These are phyloP conservation scores for Rhodotorula paludigena DNA, from an alignment of 768 basidiomycete genomes.

Conservation along the genomic window DNA sequence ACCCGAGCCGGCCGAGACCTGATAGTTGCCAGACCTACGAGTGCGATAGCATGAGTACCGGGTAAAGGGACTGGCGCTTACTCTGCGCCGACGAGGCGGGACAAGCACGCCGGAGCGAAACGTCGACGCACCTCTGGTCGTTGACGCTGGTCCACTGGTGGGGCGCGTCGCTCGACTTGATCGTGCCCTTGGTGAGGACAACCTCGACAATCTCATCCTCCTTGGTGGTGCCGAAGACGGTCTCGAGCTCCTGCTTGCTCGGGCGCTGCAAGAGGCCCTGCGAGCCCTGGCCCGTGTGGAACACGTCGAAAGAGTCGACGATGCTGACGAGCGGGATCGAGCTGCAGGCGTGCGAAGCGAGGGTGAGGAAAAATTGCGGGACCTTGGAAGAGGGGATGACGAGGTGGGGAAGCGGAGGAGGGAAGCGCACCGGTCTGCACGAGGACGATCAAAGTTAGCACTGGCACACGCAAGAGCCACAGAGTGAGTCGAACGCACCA, in stretches of 20 bases:
- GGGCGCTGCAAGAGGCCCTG: conserved; percentile 70
- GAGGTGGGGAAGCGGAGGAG: neutral
- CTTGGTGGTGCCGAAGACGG: conserved; percentile 60
- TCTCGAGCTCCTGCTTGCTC: conserved; percentile 80
- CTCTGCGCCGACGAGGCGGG: too few relatives aligned
- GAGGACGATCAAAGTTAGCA: neutral
- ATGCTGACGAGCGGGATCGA: conserved; percentile 67
- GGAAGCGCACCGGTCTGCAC: conserved; percentile 13
- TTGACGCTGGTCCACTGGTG: conserved; percentile 18
- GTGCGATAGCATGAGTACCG: too few relatives aligned
- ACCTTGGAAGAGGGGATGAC: neutral
- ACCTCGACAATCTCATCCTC: conserved; percentile 60
- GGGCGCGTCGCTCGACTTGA: conserved; percentile 47
- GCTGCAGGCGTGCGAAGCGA: conserved; percentile 41
- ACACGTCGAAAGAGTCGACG: conserved; percentile 74
- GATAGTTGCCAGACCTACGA: conserved; percentile 2
- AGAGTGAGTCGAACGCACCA: conserved; percentile 53
- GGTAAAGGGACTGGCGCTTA: too few relatives aligned
- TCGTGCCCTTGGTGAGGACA: conserved; percentile 63
- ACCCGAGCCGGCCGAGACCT: neutral
- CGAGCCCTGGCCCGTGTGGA: conserved; percentile 59
- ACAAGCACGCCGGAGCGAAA: neutral
- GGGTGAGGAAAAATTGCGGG: neutral
- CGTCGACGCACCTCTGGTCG: conserved; percentile 13
- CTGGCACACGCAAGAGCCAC: neutral